phyloP scores from a whole-genome alignment of 2,329 filamentous ascomycete genomes.

The Thermoascus crustaceus region DNA sequence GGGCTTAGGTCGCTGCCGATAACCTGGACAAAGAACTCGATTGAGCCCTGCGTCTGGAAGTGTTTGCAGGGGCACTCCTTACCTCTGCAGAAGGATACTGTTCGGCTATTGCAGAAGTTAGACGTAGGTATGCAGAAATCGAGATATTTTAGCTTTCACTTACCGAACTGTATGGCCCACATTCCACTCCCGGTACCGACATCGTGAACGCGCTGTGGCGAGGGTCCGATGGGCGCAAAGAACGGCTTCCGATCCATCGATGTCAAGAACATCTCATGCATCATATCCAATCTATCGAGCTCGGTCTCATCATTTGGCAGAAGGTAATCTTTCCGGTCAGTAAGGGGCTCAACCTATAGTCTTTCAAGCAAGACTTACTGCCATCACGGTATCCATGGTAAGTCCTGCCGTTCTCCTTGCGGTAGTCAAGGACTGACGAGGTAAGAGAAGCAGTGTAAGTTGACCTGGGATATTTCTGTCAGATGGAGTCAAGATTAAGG shows the following conservation, averaged over 20 bases:
- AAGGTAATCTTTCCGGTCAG: background rate
- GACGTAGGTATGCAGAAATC: background rate
- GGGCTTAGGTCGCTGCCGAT: constrained; percentile 10
- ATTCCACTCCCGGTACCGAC: constrained; percentile 5
- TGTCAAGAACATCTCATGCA: constrained; percentile 4
- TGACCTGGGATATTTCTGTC: background rate
- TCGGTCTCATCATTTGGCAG: constrained; percentile 7
- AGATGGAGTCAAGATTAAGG: background rate
- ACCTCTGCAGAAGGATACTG: background rate
- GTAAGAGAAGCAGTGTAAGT: constrained; percentile 2
- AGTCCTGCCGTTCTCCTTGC: constrained; percentile 26
- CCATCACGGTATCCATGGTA: constrained; percentile 23
- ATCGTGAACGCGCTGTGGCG: constrained; percentile 2
- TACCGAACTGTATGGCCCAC: constrained; percentile 5
- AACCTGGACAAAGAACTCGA: constrained; percentile 2
- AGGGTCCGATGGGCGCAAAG: background rate
- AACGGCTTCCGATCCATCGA: constrained; percentile 3
- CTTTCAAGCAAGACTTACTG: background rate
- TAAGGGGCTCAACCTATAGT: background rate
- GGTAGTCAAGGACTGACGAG: constrained; percentile 9
- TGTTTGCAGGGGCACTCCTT: background rate
- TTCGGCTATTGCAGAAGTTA: background rate
- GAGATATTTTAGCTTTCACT: background rate
- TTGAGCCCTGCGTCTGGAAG: background rate
- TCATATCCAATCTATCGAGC: constrained; percentile 3